These are phyloP conservation scores for Boletus fagicola DNA, from an alignment of 768 basidiomycete genomes.

Conservation along the genomic window DNA sequence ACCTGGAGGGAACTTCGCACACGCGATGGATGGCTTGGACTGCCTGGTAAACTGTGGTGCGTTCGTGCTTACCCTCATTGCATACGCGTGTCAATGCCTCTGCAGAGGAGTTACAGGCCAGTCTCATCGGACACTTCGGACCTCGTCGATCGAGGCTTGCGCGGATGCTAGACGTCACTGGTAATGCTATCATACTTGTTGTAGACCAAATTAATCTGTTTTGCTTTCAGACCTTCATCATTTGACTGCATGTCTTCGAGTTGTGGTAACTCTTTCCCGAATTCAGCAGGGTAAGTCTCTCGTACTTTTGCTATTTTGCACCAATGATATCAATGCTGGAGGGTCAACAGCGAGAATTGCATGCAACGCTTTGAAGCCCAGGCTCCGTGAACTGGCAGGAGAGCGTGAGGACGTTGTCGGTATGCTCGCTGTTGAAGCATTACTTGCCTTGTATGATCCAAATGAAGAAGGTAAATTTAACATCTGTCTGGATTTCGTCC, in stretches of 20 bases:
- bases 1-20: conserved; percentile 1
- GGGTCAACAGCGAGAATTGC: neutral
- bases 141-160: neutral
- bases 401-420: neutral
- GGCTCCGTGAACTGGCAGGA: conserved; percentile 7
- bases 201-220: neutral
- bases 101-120: neutral
- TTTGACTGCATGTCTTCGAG: neutral
- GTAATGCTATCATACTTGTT: neutral
- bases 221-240: neutral
- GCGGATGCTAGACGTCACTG: neutral
- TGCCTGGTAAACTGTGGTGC: conserved; percentile 12
- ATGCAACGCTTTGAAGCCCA: conserved; percentile 1
- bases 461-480: neutral
- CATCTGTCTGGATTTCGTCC: neutral
- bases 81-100: neutral
- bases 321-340: neutral
- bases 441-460: neutral
- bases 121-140: neutral
- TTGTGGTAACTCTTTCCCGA: neutral
- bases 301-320: neutral
- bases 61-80: neutral
- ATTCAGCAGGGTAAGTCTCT: conserved; percentile 6
- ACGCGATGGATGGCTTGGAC: conserved; percentile 14
- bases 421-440: conserved; percentile 5